Base-by-base conservation (phyloP, 2,329 filamentous ascomycete genomes). In the Mollisia scopiformis region DNA sequence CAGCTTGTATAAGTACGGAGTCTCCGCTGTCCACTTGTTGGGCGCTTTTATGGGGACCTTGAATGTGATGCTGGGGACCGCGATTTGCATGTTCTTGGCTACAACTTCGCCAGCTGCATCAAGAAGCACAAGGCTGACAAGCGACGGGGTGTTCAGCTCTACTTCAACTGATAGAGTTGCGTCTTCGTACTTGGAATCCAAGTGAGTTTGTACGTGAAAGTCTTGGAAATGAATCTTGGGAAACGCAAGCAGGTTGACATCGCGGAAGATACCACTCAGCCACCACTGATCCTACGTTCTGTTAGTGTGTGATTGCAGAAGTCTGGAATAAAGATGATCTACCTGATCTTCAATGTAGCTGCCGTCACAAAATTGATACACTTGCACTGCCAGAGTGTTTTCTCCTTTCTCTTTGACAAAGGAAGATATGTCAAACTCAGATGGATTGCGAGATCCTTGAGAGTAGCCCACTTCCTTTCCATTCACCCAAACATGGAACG, bases 11-110 rank as follows among this genome's bases (percentile, higher is more conserved):
- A 90, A 78, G 55, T 84, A 78, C 0, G 88, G 88, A 0, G 82
- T 84, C 70, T 91, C 88, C 0, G 88, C 88, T 0, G 87, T 89
- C 88, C 88, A 90, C 65, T 88, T 86, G n/a, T 76, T 69, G 0
- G 87, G 86, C 25, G 82, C 75, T 2, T 75, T 57, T 28, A 89
- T 75, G 0, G 78, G 72, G 31, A 68, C 37, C 13, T 60, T 58
- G 47, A 71, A 71, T 6, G 35, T 62, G 6, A 63, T 59, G 35
- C 25, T 57, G 2, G 58, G 59, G 25, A 35, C 28, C 14, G 63
- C 57, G 23, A 63, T 47, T 39, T 55, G 55, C 4, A 61, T 61
- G 19, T 66, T 72, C 3, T 66, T 68, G 4, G 76, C 59, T 27
- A 70, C 53, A 28, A 71, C 69, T 3, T 79, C 73, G 11, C 76